Evolutionary conservation across 331 rosid genomes (phyloP).

Genomic region (Spiraea crenata): DNA sequence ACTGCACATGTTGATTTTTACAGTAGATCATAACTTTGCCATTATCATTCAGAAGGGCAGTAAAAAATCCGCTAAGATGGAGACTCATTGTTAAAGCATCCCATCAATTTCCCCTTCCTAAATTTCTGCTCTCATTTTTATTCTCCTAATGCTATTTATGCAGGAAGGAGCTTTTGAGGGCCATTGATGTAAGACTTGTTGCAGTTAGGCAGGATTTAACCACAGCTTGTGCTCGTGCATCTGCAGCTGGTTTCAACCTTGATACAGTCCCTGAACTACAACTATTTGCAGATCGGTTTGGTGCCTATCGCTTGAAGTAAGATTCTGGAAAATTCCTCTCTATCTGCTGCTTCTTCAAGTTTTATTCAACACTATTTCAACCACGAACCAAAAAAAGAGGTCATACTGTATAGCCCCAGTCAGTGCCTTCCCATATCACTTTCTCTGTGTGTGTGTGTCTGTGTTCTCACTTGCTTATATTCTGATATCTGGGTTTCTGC

Average conservation of each 20-base stretch:
- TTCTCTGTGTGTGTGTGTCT: background rate
- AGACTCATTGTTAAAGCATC: background rate
- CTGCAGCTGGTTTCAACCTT: constrained; percentile 81
- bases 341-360: constrained; percentile 2
- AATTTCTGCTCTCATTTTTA: background rate
- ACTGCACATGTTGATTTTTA: background rate
- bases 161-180: constrained; percentile 93
- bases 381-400: background rate
- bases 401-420: background rate
- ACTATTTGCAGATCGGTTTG: constrained; percentile 66
- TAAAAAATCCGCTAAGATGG: background rate
- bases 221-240: constrained; percentile 74
- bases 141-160: constrained; percentile 5
- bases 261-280: constrained; percentile 61
- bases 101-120: background rate
- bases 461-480: background rate
- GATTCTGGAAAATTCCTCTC: constrained; percentile 18
- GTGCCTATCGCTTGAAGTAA: constrained; percentile 73
- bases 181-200: constrained; percentile 77
- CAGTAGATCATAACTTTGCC: background rate
- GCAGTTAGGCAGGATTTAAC: constrained; percentile 75
- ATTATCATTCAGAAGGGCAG: background rate
- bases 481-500: background rate
- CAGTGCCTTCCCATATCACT: background rate
- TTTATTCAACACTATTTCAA: background rate